phyloP scores from a whole-genome alignment of 441 rosid genomes.

The Melastoma candidum region DNA sequence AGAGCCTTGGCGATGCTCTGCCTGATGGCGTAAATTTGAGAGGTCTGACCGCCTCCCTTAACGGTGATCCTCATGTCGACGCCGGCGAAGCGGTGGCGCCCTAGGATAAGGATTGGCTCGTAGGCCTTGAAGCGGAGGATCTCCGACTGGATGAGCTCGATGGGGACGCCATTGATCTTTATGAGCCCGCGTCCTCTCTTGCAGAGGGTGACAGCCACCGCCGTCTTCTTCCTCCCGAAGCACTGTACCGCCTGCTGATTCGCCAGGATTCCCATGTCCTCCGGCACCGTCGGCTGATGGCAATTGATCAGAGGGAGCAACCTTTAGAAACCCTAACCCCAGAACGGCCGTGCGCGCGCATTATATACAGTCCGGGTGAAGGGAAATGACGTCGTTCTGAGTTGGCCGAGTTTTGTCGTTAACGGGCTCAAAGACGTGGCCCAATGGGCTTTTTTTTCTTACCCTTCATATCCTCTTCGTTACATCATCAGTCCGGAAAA shows the following conservation, averaged over 20 bases:
- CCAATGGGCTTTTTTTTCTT: too few relatives aligned
- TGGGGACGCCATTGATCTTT: slow-evolving; percentile 67
- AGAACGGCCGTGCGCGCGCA: too few relatives aligned
- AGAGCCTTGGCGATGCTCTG: slow-evolving; percentile 60
- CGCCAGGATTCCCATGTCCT: too few relatives aligned
- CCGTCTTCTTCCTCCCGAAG: slow-evolving; percentile 70
- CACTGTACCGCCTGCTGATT: slow-evolving; percentile 12
- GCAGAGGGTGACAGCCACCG: slow-evolving; percentile 66
- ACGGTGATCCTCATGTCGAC: slow-evolving; percentile 76
- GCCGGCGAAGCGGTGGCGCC: slow-evolving; percentile 46
- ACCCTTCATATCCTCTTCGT: too few relatives aligned
- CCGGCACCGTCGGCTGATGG: too few relatives aligned
- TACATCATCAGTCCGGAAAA: too few relatives aligned
- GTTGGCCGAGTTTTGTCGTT: too few relatives aligned
- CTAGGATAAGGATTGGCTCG: slow-evolving; percentile 58
- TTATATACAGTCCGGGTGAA: too few relatives aligned
- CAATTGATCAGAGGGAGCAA: too few relatives aligned
- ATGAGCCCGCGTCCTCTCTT: slow-evolving; percentile 53
- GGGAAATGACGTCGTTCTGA: too few relatives aligned
- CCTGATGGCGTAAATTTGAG: slow-evolving; percentile 72
- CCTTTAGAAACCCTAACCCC: too few relatives aligned
- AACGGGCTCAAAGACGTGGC: too few relatives aligned
- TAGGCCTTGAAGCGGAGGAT: slow-evolving; percentile 60
- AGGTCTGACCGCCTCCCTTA: slow-evolving; percentile 64
- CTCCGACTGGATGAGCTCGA: slow-evolving; percentile 59